These are phyloP conservation scores for Russula ochroleuca DNA, from an alignment of 768 basidiomycete species.

Conservation along the genomic window DNA sequence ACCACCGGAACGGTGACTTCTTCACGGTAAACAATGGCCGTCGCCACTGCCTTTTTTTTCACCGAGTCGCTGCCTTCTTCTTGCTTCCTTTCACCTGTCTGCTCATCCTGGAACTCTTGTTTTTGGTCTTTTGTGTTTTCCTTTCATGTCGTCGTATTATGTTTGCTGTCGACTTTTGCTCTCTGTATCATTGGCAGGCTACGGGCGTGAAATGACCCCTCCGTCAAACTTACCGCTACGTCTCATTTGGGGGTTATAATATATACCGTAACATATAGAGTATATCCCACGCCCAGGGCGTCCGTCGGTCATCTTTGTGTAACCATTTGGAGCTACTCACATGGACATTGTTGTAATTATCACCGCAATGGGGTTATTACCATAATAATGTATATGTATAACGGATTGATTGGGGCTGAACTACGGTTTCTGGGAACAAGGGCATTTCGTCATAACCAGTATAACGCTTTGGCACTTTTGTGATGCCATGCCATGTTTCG, in stretches of 20 bases:
- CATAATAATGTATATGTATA: conserved; percentile 13
- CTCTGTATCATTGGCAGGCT: conserved; percentile 7
- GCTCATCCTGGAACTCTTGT: neutral
- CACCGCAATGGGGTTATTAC: conserved; percentile 13
- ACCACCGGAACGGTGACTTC: conserved; percentile 1
- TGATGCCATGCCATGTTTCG: neutral
- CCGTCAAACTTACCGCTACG: neutral
- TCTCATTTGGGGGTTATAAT: conserved; percentile 2
- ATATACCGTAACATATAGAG: conserved; percentile 15
- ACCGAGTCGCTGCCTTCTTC: neutral
- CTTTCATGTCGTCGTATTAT: conserved; percentile 11
- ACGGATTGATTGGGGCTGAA: neutral
- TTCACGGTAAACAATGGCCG: neutral
- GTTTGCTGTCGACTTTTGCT: conserved; percentile 9
- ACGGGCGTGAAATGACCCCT: conserved; percentile 2
- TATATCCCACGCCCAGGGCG: conserved; percentile 8
- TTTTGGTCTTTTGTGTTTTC: neutral
- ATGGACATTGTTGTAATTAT: conserved; percentile 11
- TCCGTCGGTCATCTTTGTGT: conserved; percentile 1
- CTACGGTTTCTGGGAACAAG: neutral
- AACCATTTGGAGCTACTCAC: conserved; percentile 13
- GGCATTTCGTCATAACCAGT: neutral
- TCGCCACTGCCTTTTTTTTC: neutral
- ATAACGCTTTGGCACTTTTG: neutral
- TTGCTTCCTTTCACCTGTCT: neutral